These are phyloP conservation scores for Penicillium coffeae DNA, from an alignment of 495 filamentous ascomycete genomes.

Conservation along the genomic window DNA sequence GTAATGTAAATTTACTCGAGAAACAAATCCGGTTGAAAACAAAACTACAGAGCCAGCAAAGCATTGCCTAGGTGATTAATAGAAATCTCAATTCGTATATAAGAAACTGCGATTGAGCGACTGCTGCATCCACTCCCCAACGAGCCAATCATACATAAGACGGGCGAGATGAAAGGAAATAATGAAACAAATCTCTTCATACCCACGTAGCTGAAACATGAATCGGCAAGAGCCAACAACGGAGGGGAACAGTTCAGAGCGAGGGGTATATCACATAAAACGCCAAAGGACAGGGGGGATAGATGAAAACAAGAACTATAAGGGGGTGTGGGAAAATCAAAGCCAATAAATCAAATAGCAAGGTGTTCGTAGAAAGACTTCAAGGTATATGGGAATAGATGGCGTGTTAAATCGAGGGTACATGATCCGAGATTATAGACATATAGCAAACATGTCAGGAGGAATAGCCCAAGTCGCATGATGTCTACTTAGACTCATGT, in stretches of 20 bases:
- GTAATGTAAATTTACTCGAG: too few relatives aligned
- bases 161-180: neutral
- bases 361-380: slow-evolving; percentile 7
- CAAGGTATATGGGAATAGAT: neutral
- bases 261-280: slow-evolving; percentile 49
- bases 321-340: slow-evolving; percentile 5
- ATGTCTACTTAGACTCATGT: neutral
- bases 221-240: slow-evolving; percentile 14
- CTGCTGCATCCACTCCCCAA: neutral
- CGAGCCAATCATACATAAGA: slow-evolving; percentile 2
- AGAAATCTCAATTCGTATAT: slow-evolving; percentile 3
- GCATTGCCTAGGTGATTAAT: neutral
- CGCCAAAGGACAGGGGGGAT: slow-evolving; percentile 29
- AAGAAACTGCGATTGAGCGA: slow-evolving; percentile 7
- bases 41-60: too few relatives aligned
- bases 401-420: neutral
- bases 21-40: too few relatives aligned
- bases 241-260: slow-evolving; percentile 22
- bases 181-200: slow-evolving; percentile 11
- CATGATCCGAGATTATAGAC: too few relatives aligned
- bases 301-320: neutral
- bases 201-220: slow-evolving; percentile 20
- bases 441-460: too few relatives aligned
- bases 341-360: slow-evolving; percentile 11
- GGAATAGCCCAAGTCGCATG: slow-evolving; percentile 1